Conservation (phyloP, 2,329 filamentous ascomycete genomes). For the Colletotrichum sp. region DNA sequence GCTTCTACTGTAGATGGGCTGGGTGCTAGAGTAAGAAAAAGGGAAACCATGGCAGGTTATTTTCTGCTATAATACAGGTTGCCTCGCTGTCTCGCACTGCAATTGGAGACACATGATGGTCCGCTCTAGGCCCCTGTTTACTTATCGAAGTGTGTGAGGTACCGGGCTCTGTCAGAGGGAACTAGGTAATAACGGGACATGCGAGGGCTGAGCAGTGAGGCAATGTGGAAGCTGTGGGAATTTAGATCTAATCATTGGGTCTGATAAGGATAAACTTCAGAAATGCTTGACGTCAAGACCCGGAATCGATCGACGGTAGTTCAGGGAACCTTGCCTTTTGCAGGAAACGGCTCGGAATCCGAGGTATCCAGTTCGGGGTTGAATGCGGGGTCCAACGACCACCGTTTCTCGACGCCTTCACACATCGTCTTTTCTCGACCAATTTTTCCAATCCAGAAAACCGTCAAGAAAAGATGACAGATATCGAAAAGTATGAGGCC, state of each 20-base stretch:
- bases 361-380: neutral
- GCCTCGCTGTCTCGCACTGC: neutral
- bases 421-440: neutral
- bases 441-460: neutral
- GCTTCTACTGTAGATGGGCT: neutral
- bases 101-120: neutral
- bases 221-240: neutral
- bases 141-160: neutral
- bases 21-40: no score
- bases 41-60: rapidly evolving
- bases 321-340: neutral
- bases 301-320: neutral
- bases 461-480: neutral
- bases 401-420: neutral
- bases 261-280: neutral
- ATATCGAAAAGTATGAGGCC: neutral
- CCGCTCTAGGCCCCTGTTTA: neutral
- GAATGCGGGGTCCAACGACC: constrained; percentile 5
- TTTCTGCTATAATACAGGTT: neutral
- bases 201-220: neutral
- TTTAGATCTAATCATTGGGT: neutral
- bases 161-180: neutral
- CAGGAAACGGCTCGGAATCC: neutral
- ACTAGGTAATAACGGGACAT: neutral
- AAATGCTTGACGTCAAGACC: constrained; percentile 9